Evolutionary conservation across 1,139 yeast genomes (phyloP).

Genomic region (Candida labiduridarum): DNA sequence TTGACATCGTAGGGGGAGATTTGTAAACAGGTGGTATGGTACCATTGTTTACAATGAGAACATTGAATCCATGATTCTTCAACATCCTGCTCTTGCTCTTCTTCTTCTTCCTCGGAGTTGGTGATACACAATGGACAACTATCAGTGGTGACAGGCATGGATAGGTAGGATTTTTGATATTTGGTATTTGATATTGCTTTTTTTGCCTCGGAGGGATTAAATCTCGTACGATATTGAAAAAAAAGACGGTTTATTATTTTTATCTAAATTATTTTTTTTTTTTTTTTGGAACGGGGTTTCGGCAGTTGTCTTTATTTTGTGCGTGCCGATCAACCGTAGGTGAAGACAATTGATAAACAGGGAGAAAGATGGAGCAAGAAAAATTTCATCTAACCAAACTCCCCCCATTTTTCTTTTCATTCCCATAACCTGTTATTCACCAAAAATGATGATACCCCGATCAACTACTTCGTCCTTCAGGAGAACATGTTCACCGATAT

Average conservation of each 20-base stretch:
- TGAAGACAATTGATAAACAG: too few species aligned
- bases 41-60: slow-evolving; percentile 63
- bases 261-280: background rate
- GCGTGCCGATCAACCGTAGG: slow-evolving; percentile 1
- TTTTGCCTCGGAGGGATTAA: background rate
- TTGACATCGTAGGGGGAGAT: slow-evolving; percentile 39
- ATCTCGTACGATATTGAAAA: background rate
- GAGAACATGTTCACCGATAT: background rate
- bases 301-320: background rate
- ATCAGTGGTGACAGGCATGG: slow-evolving; percentile 16
- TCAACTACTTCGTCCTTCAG: background rate
- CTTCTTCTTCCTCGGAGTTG: slow-evolving; percentile 14
- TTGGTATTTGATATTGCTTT: background rate
- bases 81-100: too few species aligned
- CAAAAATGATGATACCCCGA: background rate
- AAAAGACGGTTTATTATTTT: background rate
- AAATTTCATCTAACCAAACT: background rate
- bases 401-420: background rate
- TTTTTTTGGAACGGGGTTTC: too few species aligned
- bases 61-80: slow-evolving; percentile 59
- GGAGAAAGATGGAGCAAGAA: background rate
- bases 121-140: slow-evolving; percentile 23
- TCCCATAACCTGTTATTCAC: background rate
- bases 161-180: background rate
- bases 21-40: slow-evolving; percentile 54